Evolutionary conservation across 2,329 filamentous ascomycete species (phyloP).

Genomic region (Alternaria infectoria): DNA sequence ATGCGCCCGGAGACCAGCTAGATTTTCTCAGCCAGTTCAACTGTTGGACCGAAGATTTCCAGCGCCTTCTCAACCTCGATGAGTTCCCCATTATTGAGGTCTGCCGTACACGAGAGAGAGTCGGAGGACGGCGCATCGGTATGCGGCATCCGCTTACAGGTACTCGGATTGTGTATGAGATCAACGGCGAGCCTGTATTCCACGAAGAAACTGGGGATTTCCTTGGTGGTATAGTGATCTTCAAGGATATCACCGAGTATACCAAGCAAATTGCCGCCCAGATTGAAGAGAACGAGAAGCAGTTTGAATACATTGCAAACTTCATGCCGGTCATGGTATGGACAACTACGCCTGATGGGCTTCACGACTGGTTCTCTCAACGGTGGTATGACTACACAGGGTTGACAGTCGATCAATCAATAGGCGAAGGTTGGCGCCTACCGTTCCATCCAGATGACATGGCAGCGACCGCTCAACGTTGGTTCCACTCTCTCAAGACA

Average conservation of each 20-base stretch:
- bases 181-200: slow-evolving; percentile 69
- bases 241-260: slow-evolving; percentile 74
- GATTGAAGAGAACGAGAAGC: slow-evolving; percentile 72
- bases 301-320: slow-evolving; percentile 78
- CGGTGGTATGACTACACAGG: slow-evolving; percentile 83
- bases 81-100: slow-evolving; percentile 73
- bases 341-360: slow-evolving; percentile 71
- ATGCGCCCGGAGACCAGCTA: slow-evolving; percentile 45
- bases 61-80: slow-evolving; percentile 59
- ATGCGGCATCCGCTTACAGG: slow-evolving; percentile 63
- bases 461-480: slow-evolving; percentile 60
- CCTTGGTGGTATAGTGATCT: slow-evolving; percentile 73
- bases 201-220: slow-evolving; percentile 74
- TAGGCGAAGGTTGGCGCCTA: slow-evolving; percentile 67
- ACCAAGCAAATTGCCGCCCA: slow-evolving; percentile 73
- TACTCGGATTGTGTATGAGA: slow-evolving; percentile 66
- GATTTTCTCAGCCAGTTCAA: slow-evolving; percentile 67
- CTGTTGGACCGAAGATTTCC: slow-evolving; percentile 72
- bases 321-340: slow-evolving; percentile 67
- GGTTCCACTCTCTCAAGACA: slow-evolving; percentile 68
- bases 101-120: slow-evolving; percentile 65
- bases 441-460: slow-evolving; percentile 76
- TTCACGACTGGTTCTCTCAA: slow-evolving; percentile 75
- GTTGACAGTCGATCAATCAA: slow-evolving; percentile 65
- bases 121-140: slow-evolving; percentile 65